Percentiles rank a stretch among this genome's conserved stretches.
phyloP scores from a whole-genome alignment of 2,329 filamentous ascomycete species.

The Fusarium nelsonii region DNA sequence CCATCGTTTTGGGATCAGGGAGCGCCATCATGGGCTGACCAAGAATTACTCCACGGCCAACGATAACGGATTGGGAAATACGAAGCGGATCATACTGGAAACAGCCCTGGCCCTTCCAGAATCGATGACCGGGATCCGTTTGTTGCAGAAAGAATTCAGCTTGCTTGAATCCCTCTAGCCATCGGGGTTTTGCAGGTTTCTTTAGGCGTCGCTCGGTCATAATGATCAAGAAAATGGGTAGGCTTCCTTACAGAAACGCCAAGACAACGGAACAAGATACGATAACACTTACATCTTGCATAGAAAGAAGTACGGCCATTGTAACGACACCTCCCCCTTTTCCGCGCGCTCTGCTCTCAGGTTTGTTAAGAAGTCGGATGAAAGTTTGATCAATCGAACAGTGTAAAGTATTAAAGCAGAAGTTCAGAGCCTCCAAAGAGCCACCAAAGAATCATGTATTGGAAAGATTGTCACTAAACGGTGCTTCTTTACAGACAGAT shows the following conservation, averaged over 20 bases:
- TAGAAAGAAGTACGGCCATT: constrained; percentile 54
- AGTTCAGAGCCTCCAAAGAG: no score
- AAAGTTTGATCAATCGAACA: no score
- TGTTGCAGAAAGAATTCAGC: constrained; percentile 53
- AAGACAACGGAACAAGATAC: neutral
- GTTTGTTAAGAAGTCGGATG: constrained; percentile 47
- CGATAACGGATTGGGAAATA: constrained; percentile 56
- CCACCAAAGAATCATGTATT: no score
- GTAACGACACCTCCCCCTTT: constrained; percentile 54
- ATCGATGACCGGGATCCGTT: constrained; percentile 54
- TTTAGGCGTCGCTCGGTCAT: constrained; percentile 54
- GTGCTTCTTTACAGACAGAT: no score
- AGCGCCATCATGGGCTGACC: constrained; percentile 56
- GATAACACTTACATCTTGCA: constrained; percentile 54
- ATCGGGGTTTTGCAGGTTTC: constrained; percentile 52
- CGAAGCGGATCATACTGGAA: constrained; percentile 53
- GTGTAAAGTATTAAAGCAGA: no score
- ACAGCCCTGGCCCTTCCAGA: constrained; percentile 51
- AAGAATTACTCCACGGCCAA: constrained; percentile 55
- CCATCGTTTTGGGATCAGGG: constrained; percentile 45
- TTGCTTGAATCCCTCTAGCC: constrained; percentile 55
- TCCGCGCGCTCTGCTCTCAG: constrained; percentile 33
- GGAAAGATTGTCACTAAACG: no score
- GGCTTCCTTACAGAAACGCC: neutral
- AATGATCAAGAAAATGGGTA: constrained; percentile 49